Conservation (phyloP, 2,329 filamentous ascomycete genomes). For the Colletotrichum sp. region DNA sequence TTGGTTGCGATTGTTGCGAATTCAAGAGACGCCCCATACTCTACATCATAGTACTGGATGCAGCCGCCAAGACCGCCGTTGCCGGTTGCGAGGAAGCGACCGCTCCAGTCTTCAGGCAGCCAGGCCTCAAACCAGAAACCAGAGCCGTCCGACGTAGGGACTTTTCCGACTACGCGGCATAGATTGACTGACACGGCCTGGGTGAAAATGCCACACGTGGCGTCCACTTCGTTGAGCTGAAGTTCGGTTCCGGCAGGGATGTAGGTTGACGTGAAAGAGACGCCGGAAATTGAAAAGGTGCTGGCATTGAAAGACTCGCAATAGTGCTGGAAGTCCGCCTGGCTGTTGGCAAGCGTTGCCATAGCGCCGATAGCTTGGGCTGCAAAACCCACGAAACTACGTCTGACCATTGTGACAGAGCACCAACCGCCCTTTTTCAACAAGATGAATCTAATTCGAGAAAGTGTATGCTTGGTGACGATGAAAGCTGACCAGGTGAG, state of each 20-base stretch:
- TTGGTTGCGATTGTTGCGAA: slow-evolving; percentile 54
- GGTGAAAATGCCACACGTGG: slow-evolving; percentile 34
- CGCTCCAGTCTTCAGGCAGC: slow-evolving; percentile 50
- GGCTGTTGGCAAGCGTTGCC: not conserved
- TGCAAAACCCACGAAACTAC: not conserved
- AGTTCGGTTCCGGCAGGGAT: slow-evolving; percentile 32
- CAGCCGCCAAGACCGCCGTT: slow-evolving; percentile 55
- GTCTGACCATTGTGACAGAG: not conserved
- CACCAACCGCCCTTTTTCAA: not conserved
- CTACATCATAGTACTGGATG: slow-evolving; percentile 47
- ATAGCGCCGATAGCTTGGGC: not conserved
- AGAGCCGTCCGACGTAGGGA: slow-evolving; percentile 43
- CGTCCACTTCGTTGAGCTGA: slow-evolving; percentile 37
- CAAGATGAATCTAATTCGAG: rapidly evolving
- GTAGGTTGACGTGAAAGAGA: slow-evolving; percentile 15
- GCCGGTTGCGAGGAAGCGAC: slow-evolving; percentile 50
- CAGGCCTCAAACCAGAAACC: slow-evolving; percentile 51
- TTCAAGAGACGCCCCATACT: slow-evolving; percentile 43
- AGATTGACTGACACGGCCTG: slow-evolving; percentile 27
- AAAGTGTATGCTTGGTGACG: not conserved
- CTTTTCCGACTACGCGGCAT: slow-evolving; percentile 31
- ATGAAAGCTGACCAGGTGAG: not conserved
- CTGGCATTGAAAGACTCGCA: slow-evolving; percentile 29
- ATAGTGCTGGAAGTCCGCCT: not conserved
- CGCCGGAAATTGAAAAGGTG: slow-evolving; percentile 31